phyloP scores from a whole-genome alignment of 2,329 filamentous ascomycete species.

The Aspergillus viridinutans region DNA sequence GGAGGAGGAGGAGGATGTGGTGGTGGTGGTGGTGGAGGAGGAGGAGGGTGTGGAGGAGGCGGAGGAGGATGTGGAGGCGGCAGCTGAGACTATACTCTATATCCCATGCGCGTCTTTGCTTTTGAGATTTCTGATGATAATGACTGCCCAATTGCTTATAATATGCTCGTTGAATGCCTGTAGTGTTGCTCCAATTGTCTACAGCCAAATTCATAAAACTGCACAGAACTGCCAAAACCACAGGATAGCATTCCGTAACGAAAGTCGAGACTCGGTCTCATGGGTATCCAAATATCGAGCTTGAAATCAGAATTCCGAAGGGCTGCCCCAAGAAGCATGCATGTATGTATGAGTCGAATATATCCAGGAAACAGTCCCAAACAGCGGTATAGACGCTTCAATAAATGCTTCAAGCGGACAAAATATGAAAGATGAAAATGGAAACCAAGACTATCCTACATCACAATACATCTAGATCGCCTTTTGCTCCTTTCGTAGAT shows the following conservation, averaged over 20 bases:
- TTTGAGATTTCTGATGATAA: neutral
- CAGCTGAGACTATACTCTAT: neutral
- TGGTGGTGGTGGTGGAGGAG: constrained; percentile 19
- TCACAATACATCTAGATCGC: constrained; percentile 35
- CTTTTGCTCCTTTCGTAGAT: constrained; percentile 33
- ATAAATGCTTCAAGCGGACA: neutral
- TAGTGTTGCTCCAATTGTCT: neutral
- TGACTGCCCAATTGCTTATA: neutral
- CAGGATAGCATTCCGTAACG: neutral
- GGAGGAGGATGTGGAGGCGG: constrained; percentile 11
- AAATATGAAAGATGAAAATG: neutral
- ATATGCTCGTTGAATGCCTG: neutral
- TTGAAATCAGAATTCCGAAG: neutral
- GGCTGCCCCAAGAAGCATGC: neutral
- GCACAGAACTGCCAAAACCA: neutral
- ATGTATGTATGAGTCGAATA: neutral
- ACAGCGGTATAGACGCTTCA: neutral
- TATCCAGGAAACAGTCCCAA: neutral
- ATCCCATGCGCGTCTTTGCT: neutral
- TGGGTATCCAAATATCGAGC: neutral
- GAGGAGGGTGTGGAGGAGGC: constrained; percentile 37
- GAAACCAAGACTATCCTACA: constrained; percentile 22
- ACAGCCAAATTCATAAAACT: neutral
- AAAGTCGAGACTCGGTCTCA: neutral
- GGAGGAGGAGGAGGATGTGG: constrained; percentile 43